Conservation (phyloP, 441 rosid species). For the Populus hybrid region DNA sequence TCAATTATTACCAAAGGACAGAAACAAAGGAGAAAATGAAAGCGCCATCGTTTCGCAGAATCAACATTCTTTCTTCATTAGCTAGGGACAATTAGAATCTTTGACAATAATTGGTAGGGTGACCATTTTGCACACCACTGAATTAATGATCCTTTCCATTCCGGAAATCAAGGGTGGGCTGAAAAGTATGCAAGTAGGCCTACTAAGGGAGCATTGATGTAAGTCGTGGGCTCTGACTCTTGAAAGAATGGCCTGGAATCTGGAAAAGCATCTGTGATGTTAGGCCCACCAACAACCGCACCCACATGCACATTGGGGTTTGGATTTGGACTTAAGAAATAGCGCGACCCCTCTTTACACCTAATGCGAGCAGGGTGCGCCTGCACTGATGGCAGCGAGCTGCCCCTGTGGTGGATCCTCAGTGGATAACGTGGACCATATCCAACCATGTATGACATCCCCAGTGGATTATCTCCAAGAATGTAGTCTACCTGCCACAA, state of each 20-base stretch:
- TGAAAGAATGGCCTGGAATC: slow-evolving; percentile 65
- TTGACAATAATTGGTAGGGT: slow-evolving; percentile 35
- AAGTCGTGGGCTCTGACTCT: slow-evolving; percentile 90
- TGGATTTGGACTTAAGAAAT: slow-evolving; percentile 59
- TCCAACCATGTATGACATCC: slow-evolving; percentile 93
- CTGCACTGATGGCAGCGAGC: slow-evolving; percentile 66
- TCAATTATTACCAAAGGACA: neutral
- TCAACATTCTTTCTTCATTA: slow-evolving; percentile 6
- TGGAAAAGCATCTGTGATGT: slow-evolving; percentile 61
- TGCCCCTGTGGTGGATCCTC: slow-evolving; percentile 85
- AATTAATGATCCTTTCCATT: neutral
- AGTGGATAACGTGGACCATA: slow-evolving; percentile 66
- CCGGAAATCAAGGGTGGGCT: slow-evolving; percentile 45
- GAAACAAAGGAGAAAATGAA: too few relatives aligned
- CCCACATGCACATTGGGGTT: slow-evolving; percentile 75
- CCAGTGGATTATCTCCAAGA: slow-evolving; percentile 78
- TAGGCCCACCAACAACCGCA: slow-evolving; percentile 94
- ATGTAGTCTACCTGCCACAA: slow-evolving; percentile 73
- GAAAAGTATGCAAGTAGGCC: slow-evolving; percentile 80
- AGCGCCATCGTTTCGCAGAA: neutral
- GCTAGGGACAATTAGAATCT: slow-evolving; percentile 18
- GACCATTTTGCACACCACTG: slow-evolving; percentile 48
- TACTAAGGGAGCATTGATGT: slow-evolving; percentile 88
- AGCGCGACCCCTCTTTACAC: slow-evolving; percentile 76
- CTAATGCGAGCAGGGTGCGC: slow-evolving; percentile 58